Evolutionary conservation across 2,329 filamentous ascomycete species (phyloP), one percentile per base, ranked within the genome.

Genomic region (Ascochyta viciae-villosae): DNA sequence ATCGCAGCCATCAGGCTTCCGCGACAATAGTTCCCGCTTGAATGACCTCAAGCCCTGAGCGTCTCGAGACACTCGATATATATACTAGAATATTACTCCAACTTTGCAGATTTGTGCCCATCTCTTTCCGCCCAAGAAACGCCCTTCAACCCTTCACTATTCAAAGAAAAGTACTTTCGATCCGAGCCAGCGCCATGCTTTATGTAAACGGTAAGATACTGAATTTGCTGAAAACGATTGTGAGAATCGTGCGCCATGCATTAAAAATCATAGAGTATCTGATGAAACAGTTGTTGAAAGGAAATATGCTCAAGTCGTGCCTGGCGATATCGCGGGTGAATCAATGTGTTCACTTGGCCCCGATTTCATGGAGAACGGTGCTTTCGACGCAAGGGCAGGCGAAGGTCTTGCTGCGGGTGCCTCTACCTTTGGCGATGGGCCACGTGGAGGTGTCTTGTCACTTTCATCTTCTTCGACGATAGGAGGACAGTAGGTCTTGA

Each of bases 401-500:
- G 42, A 37, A 9, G 23, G 40, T 16, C 33, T 31, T 19, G 37
- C 31, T 38, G 38, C 19, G 4, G 42, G 31, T 26, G 39, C 35
- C n/a, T 29, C 44, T 1, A 44, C 43, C 4, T 49, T 57, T 38
- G 54, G 22, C 16, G n/a, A 42, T 10, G 48, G 50, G n/a, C 31
- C 27, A 19, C 38, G 49, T 12, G 64, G 63, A 8, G 66, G 62
- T 10, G 66, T 67, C 26, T 60, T 64, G 7, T 54, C 74, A 8
- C 58, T 62, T 35, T 75, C 73, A 70, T 92, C 90, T 72, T 92
- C 90, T 70, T 94, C 91, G 0, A 84, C 85, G 27, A 95, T 96
- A 0, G 92, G 92, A 4, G 89, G 85, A 72, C 92, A 94, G 71
- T 92, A 87, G 49, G 83, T 92, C 70, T 89, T 91, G 12, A 96